These are phyloP conservation scores for Sporothrix humicola DNA, from an alignment of 2,329 filamentous ascomycete genomes.

Conservation along the genomic window DNA sequence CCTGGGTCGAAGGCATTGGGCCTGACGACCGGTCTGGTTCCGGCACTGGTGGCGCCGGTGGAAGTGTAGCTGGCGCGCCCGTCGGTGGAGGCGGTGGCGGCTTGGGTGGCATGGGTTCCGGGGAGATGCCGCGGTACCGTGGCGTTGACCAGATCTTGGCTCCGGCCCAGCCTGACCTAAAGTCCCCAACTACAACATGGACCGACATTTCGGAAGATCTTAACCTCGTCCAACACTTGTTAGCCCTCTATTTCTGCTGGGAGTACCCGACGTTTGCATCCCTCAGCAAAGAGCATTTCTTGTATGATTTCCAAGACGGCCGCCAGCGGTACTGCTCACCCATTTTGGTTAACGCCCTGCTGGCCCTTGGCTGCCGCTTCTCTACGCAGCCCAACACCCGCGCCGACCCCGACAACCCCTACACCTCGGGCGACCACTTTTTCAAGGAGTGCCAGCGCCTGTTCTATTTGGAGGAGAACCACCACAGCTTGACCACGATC, in stretches of 20 bases:
- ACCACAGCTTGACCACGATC: conserved; percentile 70
- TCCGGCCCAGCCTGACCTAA: conserved; percentile 53
- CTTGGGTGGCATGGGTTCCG: not conserved
- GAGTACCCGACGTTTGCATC: conserved; percentile 77
- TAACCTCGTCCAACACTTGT: conserved; percentile 65
- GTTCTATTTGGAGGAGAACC: conserved; percentile 62
- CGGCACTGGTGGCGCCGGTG: not conserved
- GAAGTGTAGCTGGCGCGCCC: not conserved
- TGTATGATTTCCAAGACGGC: conserved; percentile 67
- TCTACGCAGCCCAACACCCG: conserved; percentile 69
- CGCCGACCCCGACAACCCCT: conserved; percentile 64
- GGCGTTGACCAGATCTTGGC: conserved; percentile 57
- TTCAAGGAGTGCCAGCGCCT: conserved; percentile 71
- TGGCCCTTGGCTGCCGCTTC: conserved; percentile 71
- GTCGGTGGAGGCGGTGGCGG: not conserved
- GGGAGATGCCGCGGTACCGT: conserved; percentile 42
- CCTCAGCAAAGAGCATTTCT: conserved; percentile 73
- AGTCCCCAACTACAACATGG: conserved; percentile 58
- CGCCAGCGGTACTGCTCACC: conserved; percentile 69
- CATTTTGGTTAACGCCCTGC: conserved; percentile 68
- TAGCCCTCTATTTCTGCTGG: conserved; percentile 75
- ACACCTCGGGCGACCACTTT: conserved; percentile 74
- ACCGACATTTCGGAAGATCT: conserved; percentile 65
- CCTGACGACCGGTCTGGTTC: conserved; percentile 37
- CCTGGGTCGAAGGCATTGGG: conserved; percentile 55